Base-by-base conservation (phyloP, 805 yeast species). In the Clavispora santaluciae region DNA sequence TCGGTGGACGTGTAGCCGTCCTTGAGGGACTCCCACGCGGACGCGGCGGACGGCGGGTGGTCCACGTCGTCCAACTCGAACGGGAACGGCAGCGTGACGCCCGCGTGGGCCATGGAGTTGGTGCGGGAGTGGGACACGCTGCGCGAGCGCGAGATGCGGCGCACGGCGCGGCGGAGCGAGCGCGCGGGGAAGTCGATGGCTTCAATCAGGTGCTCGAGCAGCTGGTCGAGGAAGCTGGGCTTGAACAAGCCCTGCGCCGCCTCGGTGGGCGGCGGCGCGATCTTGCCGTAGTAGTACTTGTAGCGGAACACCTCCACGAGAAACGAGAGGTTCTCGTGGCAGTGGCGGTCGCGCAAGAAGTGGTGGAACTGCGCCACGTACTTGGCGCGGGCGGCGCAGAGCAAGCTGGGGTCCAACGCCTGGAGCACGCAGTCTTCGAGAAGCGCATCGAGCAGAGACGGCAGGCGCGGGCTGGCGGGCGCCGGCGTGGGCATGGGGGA, bases 251-350 rank as follows among this genome's bases (percentile, higher is more conserved):
- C 12, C 9, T 28, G 31, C n/a, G 20, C 31, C 31, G 31, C 15
- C 24, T 15, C 35, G 24, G 17, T 6, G 33, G 38, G 22, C 13
- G 31, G 36, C 12, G 59, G 54, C 17, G 36, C 43, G 13, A 53
- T 40, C 29, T 50, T 45, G 36, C 68, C 71, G 61, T 68, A 70
- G 39, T 60, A 60, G 52, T 66, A 61, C 46, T 74, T 77, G 52
- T 74, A 74, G 37, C 65, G 67, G 52, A 54, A 72, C 13, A 73
- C 70, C 41, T 69, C 72, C 4, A 73, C 60, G 22, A 74, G 53
- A 44, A 74, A 74, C 33, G 61, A 53, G 30, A 74, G 58, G 53
- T 70, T 73, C 51, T 74, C 79, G 38, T 60, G 61, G 50, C 75
- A 68, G 45, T 74, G 78, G 24, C 64, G 56, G n/a, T 59, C 53